Evolutionary conservation across 2,329 filamentous ascomycete species (phyloP).

Genomic region (Nemania sp.): DNA sequence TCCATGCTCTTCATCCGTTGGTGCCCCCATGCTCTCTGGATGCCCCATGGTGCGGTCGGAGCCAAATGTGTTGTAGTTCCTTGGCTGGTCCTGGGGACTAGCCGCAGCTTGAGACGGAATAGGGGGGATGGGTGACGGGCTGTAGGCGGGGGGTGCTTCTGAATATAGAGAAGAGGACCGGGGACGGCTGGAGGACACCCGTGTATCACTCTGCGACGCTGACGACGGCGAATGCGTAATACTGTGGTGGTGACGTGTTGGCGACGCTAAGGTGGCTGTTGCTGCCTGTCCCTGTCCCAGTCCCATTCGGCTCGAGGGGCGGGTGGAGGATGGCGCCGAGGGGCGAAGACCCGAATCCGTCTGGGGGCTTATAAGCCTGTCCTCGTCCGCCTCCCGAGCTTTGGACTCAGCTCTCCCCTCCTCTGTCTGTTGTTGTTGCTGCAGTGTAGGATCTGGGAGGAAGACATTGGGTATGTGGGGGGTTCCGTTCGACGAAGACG

Average conservation of each 20-base stretch:
- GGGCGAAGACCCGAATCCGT: conserved; percentile 8
- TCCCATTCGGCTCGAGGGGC: conserved; percentile 20
- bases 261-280: conserved; percentile 20
- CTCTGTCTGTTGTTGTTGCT: conserved; percentile 37
- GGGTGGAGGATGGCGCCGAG: conserved; percentile 23
- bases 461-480: conserved; percentile 54
- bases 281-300: conserved; percentile 26
- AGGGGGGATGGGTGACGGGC: conserved; percentile 44
- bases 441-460: conserved; percentile 54
- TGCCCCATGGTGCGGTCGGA: conserved; percentile 47
- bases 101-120: conserved; percentile 10
- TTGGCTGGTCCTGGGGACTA: conserved; percentile 27
- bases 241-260: conserved; percentile 17
- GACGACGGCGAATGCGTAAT: conserved; percentile 36
- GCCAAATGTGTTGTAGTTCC: conserved; percentile 52
- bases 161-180: conserved; percentile 39
- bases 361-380: conserved; percentile 43
- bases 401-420: conserved; percentile 45
- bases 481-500: conserved; percentile 45
- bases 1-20: conserved; percentile 35
- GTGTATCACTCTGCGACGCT: conserved; percentile 33
- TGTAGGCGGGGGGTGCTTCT: conserved; percentile 56
- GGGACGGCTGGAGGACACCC: conserved; percentile 27
- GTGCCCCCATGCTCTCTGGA: conserved; percentile 53
- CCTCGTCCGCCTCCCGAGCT: conserved; percentile 50